Percentiles rank a stretch among this genome's conserved stretches.
phyloP scores from a whole-genome alignment of 2,329 filamentous ascomycete species.

The Aspergillus sp. region DNA sequence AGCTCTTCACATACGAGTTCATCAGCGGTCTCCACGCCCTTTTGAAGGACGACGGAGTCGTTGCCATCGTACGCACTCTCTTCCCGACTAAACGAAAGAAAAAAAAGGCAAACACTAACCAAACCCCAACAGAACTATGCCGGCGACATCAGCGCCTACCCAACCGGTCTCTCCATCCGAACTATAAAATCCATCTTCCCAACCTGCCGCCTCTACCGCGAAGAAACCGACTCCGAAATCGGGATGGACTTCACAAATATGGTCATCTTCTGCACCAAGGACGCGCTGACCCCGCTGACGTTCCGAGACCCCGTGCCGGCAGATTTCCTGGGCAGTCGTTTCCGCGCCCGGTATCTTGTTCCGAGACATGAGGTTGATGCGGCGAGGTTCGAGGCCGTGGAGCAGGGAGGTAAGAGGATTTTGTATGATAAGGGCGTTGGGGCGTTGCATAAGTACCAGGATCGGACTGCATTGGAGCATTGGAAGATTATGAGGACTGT shows the following conservation, averaged over 20 bases:
- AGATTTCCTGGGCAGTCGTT: constrained; percentile 72
- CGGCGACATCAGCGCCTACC: constrained; percentile 75
- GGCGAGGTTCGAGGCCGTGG: constrained; percentile 33
- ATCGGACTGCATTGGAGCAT: constrained; percentile 75
- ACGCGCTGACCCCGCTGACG: constrained; percentile 31
- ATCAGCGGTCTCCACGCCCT: constrained; percentile 68
- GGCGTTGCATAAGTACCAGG: constrained; percentile 69
- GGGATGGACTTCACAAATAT: constrained; percentile 86
- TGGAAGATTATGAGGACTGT: constrained; percentile 91
- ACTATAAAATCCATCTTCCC: constrained; percentile 83
- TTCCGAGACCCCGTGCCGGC: constrained; percentile 66
- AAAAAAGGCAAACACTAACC: constrained; percentile 66
- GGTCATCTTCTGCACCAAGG: constrained; percentile 88
- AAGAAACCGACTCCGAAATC: constrained; percentile 58
- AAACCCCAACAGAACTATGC: constrained; percentile 74
- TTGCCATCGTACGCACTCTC: constrained; percentile 71
- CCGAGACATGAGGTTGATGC: constrained; percentile 69
- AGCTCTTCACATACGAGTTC: constrained; percentile 86
- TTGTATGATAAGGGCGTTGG: constrained; percentile 57
- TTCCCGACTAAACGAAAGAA: constrained; percentile 10
- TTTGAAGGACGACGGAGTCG: constrained; percentile 73
- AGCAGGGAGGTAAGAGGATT: constrained; percentile 45
- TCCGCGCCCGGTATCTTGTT: constrained; percentile 67
- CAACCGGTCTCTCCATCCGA: constrained; percentile 74
- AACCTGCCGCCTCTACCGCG: constrained; percentile 88